A percentile compares a stretch with the other conserved stretches of the same genome.
phyloP scores from a whole-genome alignment of 2,329 filamentous ascomycete genomes.

The Epichloe gansuensis region DNA sequence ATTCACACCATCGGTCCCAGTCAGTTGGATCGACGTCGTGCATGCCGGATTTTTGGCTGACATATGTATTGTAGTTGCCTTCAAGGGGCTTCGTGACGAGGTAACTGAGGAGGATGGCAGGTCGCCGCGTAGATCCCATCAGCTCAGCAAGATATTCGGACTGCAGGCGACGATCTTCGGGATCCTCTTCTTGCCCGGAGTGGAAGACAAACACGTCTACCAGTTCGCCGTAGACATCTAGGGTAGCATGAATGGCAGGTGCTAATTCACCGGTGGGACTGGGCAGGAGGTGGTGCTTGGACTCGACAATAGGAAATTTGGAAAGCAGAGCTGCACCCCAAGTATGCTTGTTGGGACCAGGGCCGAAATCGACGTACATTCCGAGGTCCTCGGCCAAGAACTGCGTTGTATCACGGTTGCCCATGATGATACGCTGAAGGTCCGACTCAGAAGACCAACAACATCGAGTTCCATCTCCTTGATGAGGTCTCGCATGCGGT shows the following conservation, averaged over 20 bases:
- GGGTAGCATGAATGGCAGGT: constrained; percentile 90
- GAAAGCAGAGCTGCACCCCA: constrained; percentile 90
- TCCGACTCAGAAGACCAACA: constrained; percentile 85
- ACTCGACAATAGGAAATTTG: constrained; percentile 96
- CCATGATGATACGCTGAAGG: constrained; percentile 97
- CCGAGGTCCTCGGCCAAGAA: constrained; percentile 91
- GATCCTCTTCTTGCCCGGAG: constrained; percentile 94
- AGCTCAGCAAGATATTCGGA: constrained; percentile 73
- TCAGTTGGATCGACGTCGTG: constrained; percentile 84
- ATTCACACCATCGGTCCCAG: constrained; percentile 98
- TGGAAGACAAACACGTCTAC: constrained; percentile 98
- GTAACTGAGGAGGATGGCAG: constrained; percentile 78
- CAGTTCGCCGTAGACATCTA: constrained; percentile 80
- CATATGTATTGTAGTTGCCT: constrained; percentile 96
- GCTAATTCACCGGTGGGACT: constrained; percentile 90
- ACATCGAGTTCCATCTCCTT: constrained; percentile 96
- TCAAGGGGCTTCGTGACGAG: constrained; percentile 80
- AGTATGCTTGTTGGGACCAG: constrained; percentile 96
- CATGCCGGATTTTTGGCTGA: constrained; percentile 79
- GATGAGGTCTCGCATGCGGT: constrained; percentile 82
- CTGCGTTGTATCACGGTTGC: constrained; percentile 91
- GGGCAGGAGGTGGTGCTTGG: constrained; percentile 87
- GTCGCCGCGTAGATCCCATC: constrained; percentile 73
- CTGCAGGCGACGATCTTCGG: constrained; percentile 80
- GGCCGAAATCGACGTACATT: constrained; percentile 97